Conservation (phyloP, 2,329 filamentous ascomycete genomes). For the Cercospora sojina region DNA sequence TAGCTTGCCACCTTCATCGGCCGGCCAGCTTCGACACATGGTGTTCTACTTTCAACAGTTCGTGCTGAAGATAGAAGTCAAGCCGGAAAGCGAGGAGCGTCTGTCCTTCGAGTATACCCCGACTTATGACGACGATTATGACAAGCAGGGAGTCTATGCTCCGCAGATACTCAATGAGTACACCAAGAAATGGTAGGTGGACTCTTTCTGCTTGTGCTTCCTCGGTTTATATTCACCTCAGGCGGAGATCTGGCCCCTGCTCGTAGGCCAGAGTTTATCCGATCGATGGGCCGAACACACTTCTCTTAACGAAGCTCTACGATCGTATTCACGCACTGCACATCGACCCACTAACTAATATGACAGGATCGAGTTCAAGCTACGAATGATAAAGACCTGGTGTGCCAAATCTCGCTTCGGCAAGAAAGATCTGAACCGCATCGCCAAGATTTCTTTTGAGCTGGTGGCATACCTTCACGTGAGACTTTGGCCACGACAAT, state of each 20-base stretch:
- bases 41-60: neutral
- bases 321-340: neutral
- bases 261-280: neutral
- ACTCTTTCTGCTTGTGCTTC: neutral
- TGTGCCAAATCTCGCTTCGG: neutral
- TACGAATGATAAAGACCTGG: neutral
- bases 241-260: neutral
- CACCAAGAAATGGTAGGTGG: neutral
- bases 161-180: neutral
- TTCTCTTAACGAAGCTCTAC: neutral
- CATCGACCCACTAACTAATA: neutral
- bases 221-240: neutral
- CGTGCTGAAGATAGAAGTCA: neutral
- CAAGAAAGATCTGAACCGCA: conserved; percentile 2
- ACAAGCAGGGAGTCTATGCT: neutral
- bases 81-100: neutral
- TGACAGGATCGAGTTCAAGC: neutral
- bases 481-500: neutral
- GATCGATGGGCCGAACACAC: neutral
- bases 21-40: neutral
- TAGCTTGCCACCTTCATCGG: neutral
- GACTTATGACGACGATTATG: neutral
- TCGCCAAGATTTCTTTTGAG: conserved; percentile 8
- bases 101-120: neutral
- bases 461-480: conserved; percentile 3